phyloP scores from a whole-genome alignment of 495 filamentous ascomycete species.

The Immersiella caudata region DNA sequence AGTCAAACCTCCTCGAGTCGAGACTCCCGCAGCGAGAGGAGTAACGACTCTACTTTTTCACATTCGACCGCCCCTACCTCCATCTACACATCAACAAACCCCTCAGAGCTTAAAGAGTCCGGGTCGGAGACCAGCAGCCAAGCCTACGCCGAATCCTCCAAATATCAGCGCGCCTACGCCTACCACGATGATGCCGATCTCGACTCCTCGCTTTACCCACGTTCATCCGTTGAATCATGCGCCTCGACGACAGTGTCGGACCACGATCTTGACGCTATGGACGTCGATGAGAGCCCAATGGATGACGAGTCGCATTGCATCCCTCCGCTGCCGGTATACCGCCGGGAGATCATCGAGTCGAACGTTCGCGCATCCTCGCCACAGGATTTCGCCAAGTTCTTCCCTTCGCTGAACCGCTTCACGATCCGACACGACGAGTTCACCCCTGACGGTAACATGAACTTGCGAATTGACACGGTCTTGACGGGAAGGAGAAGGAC shows the following conservation, averaged over 20 bases:
- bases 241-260: constrained; percentile 71
- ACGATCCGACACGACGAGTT: constrained; percentile 89
- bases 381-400: constrained; percentile 80
- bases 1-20: constrained; percentile 55
- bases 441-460: constrained; percentile 95
- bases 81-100: constrained; percentile 58
- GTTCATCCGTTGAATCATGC: constrained; percentile 76
- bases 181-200: constrained; percentile 52
- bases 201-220: constrained; percentile 54
- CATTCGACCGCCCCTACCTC: constrained; percentile 70
- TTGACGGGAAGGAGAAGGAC: constrained; percentile 61
- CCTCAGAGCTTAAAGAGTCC: constrained; percentile 47
- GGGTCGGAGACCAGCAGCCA: constrained; percentile 35
- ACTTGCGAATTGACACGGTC: constrained; percentile 84
- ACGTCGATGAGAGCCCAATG: constrained; percentile 52
- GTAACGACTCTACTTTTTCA: constrained; percentile 65
- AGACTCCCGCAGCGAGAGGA: constrained; percentile 57
- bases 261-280: constrained; percentile 63
- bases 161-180: constrained; percentile 38
- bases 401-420: constrained; percentile 79
- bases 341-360: constrained; percentile 60
- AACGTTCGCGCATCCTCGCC: constrained; percentile 75
- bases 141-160: constrained; percentile 32
- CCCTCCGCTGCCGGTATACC: constrained; percentile 61
- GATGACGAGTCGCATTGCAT: constrained; percentile 45